These are phyloP conservation scores for Schizochytrium sp. DNA, from an alignment of 108 stramenopile species.

Conservation along the genomic window DNA sequence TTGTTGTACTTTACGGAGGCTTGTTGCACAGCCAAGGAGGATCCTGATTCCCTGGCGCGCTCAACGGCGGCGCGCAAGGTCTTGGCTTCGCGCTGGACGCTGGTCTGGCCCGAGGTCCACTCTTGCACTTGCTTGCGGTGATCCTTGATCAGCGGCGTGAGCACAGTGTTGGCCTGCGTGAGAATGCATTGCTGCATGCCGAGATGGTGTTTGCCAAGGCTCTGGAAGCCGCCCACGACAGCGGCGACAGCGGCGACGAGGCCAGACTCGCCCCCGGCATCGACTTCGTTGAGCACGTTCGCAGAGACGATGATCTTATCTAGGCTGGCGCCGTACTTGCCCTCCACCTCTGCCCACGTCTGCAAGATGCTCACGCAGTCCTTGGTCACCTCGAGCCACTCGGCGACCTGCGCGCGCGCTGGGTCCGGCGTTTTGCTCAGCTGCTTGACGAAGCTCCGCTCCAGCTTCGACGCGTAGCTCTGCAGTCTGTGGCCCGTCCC, in stretches of 20 bases:
- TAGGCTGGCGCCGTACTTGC: not conserved
- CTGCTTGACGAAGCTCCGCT: not conserved
- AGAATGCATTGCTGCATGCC: not conserved
- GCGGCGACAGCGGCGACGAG: not conserved
- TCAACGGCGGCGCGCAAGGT: not conserved
- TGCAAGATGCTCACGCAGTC: not conserved
- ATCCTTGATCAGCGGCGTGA: not conserved
- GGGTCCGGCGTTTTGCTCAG: not conserved
- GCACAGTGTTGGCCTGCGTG: not conserved
- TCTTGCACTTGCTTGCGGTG: not conserved
- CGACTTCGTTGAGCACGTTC: not conserved
- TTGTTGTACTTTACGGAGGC: not conserved
- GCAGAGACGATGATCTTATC: not conserved
- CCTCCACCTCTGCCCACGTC: not conserved
- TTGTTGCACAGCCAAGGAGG: not conserved
- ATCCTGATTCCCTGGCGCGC: not conserved
- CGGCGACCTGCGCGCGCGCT: not conserved
- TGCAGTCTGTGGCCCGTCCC: not conserved
- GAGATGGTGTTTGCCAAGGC: not conserved
- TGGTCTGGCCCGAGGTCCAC: not conserved
- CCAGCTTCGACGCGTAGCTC: not conserved
- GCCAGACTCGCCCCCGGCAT: not conserved
- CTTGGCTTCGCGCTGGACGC: not conserved
- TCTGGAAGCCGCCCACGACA: not conserved
- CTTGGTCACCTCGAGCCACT: not conserved